Base-by-base conservation (phyloP, 345 rosid species). In the Geranium rotundifolium region DNA sequence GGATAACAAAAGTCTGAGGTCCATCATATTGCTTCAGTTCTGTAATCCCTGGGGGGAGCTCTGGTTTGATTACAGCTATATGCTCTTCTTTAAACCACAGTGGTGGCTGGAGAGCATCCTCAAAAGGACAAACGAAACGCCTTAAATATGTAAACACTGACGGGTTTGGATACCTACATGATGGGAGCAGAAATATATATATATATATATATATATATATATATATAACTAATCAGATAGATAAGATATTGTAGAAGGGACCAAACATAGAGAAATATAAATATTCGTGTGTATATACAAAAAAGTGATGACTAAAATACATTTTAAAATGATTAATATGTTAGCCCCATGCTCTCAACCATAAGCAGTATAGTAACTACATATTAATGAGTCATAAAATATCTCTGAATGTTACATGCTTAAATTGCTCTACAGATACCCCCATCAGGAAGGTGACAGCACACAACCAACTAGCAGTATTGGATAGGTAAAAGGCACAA, bases 61-160 rank as follows among this genome's bases (percentile, higher is more conserved):
- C 97, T 52, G 99, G 96, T 77, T 93, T 93, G 73, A 80, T 84
- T 62, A 75, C 84, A 63, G 99, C 95, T 52, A 93, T 74, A 66
- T 86, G 84, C 71, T 85, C 85, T 12, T 59, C 76, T 72, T 79
- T 90, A 72, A 82, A 90, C 82, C 88, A 93, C 13, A 78, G 68
- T 14, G 99, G 99, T 69, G 97, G 99, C 77, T 88, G 96, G 50
- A 93, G 82, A 23, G 99, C 99, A 82, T 84, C 86, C 75, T 93
- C 99, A 74, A 93, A 93, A 57, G 99, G 99, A 68, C 84, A 63
- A 75, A 93, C 88, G 59, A 93, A 79, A 71, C 99, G 91, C 74
- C 72, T 86, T 76, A 90, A 96, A 66, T 93, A 93, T 20, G 95
- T 85, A 71, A 88, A 93, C 61, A 80, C 70, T 59, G 97, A 93